Conservation (phyloP, 306 rosid species). For the Castanea sativa region DNA sequence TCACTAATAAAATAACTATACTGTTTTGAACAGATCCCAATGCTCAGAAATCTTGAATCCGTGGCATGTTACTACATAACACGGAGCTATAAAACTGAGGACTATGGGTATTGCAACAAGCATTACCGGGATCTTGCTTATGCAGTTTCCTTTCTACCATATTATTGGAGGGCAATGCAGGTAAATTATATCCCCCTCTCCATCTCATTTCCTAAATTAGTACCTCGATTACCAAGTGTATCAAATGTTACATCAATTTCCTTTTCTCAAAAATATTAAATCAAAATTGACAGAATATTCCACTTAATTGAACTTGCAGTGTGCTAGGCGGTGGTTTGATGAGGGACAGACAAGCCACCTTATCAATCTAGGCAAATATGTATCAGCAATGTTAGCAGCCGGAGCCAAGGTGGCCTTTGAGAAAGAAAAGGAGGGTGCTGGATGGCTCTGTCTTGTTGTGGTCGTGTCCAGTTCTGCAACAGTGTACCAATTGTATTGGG, state of each 20-base stretch:
- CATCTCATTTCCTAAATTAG: background rate
- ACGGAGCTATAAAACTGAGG: slow-evolving; percentile 92
- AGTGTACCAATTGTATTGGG: slow-evolving; percentile 97
- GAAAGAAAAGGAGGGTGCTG: slow-evolving; percentile 57
- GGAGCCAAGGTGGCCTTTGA: slow-evolving; percentile 95
- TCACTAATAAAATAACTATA: background rate
- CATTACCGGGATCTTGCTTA: slow-evolving; percentile 79
- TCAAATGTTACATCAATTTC: background rate
- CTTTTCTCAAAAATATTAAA: background rate
- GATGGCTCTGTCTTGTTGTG: slow-evolving; percentile 88
- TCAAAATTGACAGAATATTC: too few species aligned
- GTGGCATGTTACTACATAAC: slow-evolving; percentile 92
- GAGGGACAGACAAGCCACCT: slow-evolving; percentile 94
- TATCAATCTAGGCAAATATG: slow-evolving; percentile 86
- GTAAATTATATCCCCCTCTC: slow-evolving; percentile 24
- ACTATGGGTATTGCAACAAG: slow-evolving; percentile 77
- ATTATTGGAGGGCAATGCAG: slow-evolving; percentile 99
- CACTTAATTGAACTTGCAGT: slow-evolving; percentile 41
- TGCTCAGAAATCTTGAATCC: slow-evolving; percentile 86
- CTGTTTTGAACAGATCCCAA: slow-evolving; percentile 59
- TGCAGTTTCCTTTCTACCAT: slow-evolving; percentile 94
- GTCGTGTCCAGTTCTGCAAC: slow-evolving; percentile 89
- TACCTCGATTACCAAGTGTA: background rate
- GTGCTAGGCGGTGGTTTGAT: slow-evolving; percentile 96
- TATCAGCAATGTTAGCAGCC: slow-evolving; percentile 99